Base-by-base conservation (phyloP, 169 alveolate genomes). In the Cytauxzoon felis region DNA sequence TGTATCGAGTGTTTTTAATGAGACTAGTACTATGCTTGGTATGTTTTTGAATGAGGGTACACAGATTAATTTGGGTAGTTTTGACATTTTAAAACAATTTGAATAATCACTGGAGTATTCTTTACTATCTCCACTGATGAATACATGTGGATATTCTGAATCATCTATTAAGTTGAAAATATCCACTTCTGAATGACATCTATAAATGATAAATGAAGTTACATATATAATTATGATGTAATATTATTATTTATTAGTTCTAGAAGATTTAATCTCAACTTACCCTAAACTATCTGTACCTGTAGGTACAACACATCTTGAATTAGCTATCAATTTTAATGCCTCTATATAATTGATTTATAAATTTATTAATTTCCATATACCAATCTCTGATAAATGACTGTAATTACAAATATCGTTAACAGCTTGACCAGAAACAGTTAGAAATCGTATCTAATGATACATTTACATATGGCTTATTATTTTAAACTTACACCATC, bases 271-370 rank as follows among this genome's bases (percentile, higher is more conserved):
- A 51, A 51, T 5, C 33, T 29, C 6, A 8, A 51, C 75, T 63
- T 63, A 63, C 75, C 59, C 79, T 2, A 76, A 76, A 24, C 79
- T 76, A 47, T 76, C 86, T 5, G 76, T 64, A 8, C 79, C 86
- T 3, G 86, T 76, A 8, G 86, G 86, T 3, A 81, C 81, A n/a
- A 76, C 67, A 38, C 58, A 76, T 38, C 86, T 48, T 9, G 86
- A 48, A 9, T 27, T 23, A 26, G 52, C 81, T 6, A 71, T 41
- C 23, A 76, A 66, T 30, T 54, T 36, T 0, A 76, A 69, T 16
- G 86, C 80, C 16, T 76, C 86, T 76, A 53, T 4, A 11, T 36
- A 2, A 1, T 23, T 23, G 1, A 1, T 26, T 19, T 5, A 3
- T 4, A 8, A 7, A 3, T 16, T 11, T 9, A 18, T 16, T n/a